Evolutionary conservation across 2,329 filamentous ascomycete genomes (phyloP), one percentile per base, ranked within the genome.

Genomic region (Sporothrix pallida): DNA sequence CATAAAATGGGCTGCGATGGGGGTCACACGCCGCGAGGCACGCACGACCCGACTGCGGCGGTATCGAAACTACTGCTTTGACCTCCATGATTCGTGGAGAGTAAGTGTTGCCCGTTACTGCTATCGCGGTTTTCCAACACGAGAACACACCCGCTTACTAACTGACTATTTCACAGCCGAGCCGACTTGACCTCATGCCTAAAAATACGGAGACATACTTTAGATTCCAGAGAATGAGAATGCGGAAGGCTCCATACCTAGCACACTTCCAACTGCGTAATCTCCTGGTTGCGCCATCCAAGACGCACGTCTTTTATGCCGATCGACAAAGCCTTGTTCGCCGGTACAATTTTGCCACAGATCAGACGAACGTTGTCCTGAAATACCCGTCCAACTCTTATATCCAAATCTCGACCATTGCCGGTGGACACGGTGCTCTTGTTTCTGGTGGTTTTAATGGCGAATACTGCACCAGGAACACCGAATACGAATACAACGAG

Each of bases 221-320:
- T 78, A 84, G 85, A 70, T 92, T 91, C 78, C 84, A 84, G 56
- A 84, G 82, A 54, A 89, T 90, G 84, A 83, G 87, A 75, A 83
- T 91, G 58, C 83, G 85, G 63, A 83, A 83, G 23, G 83, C 89
- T 70, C 82, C 89, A 31, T 83, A 85, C 75, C 80, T 91, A 20
- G 83, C 88, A n/a, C 90, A 92, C 80, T 92, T 91, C 75, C 90
- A 92, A 78, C 83, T 92, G 13, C 87, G 90, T 60, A 90, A 90
- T 77, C 83, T 91, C 17, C 81, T 92, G 23, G 88, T 87, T 2
- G 87, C 86, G 77, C 84, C 87, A 5, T 88, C 87, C 9, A 83
- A 86, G 46, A 86, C 85, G 7, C 85, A 87, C 58, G 83, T 85
- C 9, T 91, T 88, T 78, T 91, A 91, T 77, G 86, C 89, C 2